phyloP scores from a whole-genome alignment of 2,329 filamentous ascomycete genomes.

The Reticulascus tulasneorum region DNA sequence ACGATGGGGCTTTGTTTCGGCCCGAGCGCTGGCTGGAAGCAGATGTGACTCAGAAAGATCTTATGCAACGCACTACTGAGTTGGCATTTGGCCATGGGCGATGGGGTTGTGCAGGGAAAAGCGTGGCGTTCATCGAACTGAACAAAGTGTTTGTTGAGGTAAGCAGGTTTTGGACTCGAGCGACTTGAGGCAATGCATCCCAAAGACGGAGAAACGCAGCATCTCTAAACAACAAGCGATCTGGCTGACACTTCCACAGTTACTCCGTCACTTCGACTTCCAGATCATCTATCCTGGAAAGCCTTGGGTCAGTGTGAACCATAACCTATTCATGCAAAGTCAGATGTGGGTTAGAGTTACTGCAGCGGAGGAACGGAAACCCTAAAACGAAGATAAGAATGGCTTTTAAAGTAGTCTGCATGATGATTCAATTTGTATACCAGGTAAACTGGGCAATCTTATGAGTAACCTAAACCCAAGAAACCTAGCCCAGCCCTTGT shows the following conservation, averaged over 20 bases:
- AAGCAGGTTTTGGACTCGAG: constrained; percentile 8
- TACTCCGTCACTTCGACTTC: constrained; percentile 22
- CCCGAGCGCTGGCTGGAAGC: constrained; percentile 47
- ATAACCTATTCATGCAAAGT: constrained; percentile 22
- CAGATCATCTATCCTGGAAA: constrained; percentile 20
- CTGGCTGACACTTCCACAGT: constrained; percentile 9
- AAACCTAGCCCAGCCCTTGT: too few species aligned
- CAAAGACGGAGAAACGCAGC: too few species aligned
- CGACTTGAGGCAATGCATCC: too few species aligned
- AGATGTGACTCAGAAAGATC: constrained; percentile 14
- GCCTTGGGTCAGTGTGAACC: constrained; percentile 26
- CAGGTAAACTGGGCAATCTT: too few species aligned
- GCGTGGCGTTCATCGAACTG: constrained; percentile 38
- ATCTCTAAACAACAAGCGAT: too few species aligned
- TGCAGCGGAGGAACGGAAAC: not conserved
- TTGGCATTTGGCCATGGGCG: constrained; percentile 32
- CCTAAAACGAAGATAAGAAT: too few species aligned
- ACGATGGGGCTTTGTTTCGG: constrained; percentile 36
- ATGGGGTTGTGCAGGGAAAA: constrained; percentile 27
- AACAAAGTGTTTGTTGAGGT: constrained; percentile 41
- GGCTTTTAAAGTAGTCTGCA: too few species aligned
- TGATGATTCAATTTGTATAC: too few species aligned
- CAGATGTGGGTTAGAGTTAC: constrained; percentile 19
- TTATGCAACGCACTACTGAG: constrained; percentile 24
- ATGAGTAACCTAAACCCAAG: too few species aligned